phyloP scores from a whole-genome alignment of 2,329 filamentous ascomycete species.

The Onygena corvina region DNA sequence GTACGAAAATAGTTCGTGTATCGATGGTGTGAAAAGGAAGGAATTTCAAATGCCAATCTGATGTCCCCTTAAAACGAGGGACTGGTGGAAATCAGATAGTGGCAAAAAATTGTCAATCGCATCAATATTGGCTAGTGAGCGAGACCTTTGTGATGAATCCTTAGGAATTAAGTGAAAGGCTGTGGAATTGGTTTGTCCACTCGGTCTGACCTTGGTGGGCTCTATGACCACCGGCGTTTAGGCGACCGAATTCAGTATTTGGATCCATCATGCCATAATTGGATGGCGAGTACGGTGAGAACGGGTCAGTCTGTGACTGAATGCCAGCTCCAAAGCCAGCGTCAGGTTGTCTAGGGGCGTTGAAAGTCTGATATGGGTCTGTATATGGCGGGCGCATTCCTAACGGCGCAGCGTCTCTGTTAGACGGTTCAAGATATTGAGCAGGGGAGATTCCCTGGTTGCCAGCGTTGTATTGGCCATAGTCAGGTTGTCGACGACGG shows the following conservation, averaged over 20 bases:
- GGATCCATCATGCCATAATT: conserved; percentile 31
- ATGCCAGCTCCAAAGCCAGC: conserved; percentile 23
- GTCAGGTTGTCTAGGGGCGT: conserved; percentile 23
- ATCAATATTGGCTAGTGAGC: not conserved
- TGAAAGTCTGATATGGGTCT: conserved; percentile 30
- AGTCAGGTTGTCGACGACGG: conserved; percentile 33
- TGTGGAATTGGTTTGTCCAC: conserved; percentile 55
- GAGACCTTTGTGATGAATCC: too few species aligned
- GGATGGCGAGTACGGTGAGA: conserved; percentile 24
- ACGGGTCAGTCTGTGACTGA: conserved; percentile 26
- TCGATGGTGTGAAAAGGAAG: not conserved
- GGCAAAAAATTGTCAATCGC: not conserved
- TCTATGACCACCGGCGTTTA: conserved; percentile 28
- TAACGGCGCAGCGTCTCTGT: conserved; percentile 20
- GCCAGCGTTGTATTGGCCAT: conserved; percentile 19
- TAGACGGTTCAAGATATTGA: conserved; percentile 15
- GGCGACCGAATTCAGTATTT: conserved; percentile 23
- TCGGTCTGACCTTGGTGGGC: conserved; percentile 36
- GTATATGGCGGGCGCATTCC: conserved; percentile 24
- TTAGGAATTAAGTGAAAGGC: conserved; percentile 56
- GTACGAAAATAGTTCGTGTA: not conserved
- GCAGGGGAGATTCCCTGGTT: conserved; percentile 14
- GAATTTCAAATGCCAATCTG: not conserved
- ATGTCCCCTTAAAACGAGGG: not conserved
- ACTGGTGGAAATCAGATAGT: not conserved